Evolutionary conservation across 2,329 filamentous ascomycete species (phyloP).

Genomic region (Epicoccum sorghinum): DNA sequence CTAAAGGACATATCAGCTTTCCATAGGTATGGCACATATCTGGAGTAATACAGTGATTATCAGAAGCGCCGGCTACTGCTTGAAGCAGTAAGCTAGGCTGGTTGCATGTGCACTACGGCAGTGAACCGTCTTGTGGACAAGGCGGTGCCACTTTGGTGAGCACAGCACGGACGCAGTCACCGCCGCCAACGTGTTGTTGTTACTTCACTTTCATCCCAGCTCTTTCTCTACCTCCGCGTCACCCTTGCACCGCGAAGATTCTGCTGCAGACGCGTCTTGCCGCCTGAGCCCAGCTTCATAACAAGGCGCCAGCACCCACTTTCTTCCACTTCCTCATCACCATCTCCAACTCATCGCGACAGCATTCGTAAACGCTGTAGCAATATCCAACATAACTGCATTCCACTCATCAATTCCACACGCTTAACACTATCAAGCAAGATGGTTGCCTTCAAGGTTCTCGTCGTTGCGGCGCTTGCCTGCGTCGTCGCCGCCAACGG

Average conservation of each 20-base stretch:
- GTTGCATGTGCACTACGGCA: slow-evolving; percentile 22
- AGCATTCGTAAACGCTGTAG: slow-evolving; percentile 30
- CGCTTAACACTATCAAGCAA: slow-evolving; percentile 26
- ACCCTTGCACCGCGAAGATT: slow-evolving; percentile 8
- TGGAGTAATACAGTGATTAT: neutral
- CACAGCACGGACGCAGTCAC: slow-evolving; percentile 13
- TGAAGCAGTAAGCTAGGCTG: slow-evolving; percentile 17
- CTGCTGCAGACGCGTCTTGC: slow-evolving; percentile 18
- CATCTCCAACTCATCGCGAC: slow-evolving; percentile 19
- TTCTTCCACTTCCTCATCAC: slow-evolving; percentile 16
- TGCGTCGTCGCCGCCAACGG: slow-evolving; percentile 26
- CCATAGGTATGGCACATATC: neutral
- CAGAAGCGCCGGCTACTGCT: neutral
- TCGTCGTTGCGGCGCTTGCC: slow-evolving; percentile 27
- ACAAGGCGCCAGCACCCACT: slow-evolving; percentile 18
- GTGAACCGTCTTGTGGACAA: slow-evolving; percentile 15
- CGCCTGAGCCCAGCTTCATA: slow-evolving; percentile 18
- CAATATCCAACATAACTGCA: slow-evolving; percentile 21
- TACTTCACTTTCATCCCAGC: slow-evolving; percentile 22
- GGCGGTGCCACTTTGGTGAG: slow-evolving; percentile 21
- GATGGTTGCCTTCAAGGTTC: slow-evolving; percentile 37
- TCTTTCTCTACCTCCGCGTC: slow-evolving; percentile 14
- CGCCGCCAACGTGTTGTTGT: neutral
- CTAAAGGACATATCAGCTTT: neutral
- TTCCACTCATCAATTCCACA: slow-evolving; percentile 25